Evolutionary conservation across 1,284 basidiomycete species (phyloP), one percentile per base, ranked within the genome.

Genomic region (Boletus subluridellus): DNA sequence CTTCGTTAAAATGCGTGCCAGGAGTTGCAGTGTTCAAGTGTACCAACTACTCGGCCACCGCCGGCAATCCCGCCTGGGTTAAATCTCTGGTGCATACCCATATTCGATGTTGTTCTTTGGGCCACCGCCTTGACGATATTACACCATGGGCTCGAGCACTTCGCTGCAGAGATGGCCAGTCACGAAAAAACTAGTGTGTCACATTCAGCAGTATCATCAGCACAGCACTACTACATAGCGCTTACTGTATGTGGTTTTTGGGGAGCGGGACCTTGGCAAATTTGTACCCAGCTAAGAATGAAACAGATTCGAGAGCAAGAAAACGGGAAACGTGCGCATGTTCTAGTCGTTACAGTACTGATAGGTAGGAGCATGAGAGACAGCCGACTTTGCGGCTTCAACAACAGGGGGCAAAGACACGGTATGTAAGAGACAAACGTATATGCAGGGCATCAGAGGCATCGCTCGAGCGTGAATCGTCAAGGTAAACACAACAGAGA

Each of bases 271-370:
- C 45, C 45, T 59, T 50, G 53, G 48, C 57, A 62, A 51, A 53
- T 57, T 58, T 58, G 57, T 63, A 62, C 52, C 52, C 50, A 15
- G 53, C 46, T 65, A 62, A 61, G 65, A 63, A 62, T 61, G 59
- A 69, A 68, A 60, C 69, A 64, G 63, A 65, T 61, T 67, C 64
- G 59, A 65, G 66, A 67, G 66, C 66, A 65, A 68, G 73, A 71
- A 65, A 59, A 63, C 67, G 65, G 70, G 67, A 72, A 63, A 71
- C 55, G 68, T 63, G 75, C 78, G 80, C 80, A 83, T 86, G 78
- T 84, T 63, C 82, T 86, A 84, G 80, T 84, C 80, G 78, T 86
- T 85, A 85, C 84, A 85, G 58, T 75, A 76, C 72, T 74, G 66
- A 64, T 63, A 55, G 64, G 61, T 63, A 54, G 68, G 56, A 52